phyloP scores from a whole-genome alignment of 805 yeast species.

The Ogataea ramenticola region DNA sequence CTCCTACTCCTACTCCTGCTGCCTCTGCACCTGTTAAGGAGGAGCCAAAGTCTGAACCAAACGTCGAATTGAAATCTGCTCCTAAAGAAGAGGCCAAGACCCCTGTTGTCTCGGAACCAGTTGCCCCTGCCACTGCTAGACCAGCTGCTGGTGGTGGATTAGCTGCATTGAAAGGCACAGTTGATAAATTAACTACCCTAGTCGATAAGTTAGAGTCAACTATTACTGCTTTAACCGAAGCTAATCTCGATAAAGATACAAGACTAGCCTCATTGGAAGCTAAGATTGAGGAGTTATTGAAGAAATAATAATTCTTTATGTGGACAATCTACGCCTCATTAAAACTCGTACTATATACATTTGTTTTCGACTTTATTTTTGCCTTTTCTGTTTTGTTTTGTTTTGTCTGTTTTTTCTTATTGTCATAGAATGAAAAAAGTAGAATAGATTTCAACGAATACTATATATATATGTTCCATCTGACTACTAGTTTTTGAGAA shows the following conservation, averaged over 20 bases:
- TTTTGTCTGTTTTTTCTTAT: not conserved
- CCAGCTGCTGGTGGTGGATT: conserved; percentile 25
- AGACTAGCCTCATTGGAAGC: conserved; percentile 50
- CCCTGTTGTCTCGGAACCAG: not conserved
- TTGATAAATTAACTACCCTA: conserved; percentile 55
- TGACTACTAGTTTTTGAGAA: no score
- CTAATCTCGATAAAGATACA: conserved; percentile 60
- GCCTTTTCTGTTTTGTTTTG: not conserved
- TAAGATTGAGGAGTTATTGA: conserved; percentile 50
- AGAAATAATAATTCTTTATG: conserved; percentile 21
- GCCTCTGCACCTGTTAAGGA: conserved; percentile 1
- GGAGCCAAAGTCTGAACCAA: not conserved
- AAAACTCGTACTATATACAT: not conserved
- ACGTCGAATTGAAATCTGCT: not conserved
- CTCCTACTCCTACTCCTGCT: not conserved
- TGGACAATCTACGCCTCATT: no score
- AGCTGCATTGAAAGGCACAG: conserved; percentile 61
- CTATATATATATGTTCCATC: not conserved
- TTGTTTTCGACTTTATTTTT: not conserved
- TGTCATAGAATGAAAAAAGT: not conserved
- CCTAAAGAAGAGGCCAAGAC: not conserved
- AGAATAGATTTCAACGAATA: not conserved
- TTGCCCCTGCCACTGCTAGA: conserved; percentile 8
- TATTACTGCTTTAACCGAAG: conserved; percentile 40
- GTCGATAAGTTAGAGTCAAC: conserved; percentile 53